A percentile compares a stretch with the other conserved stretches of the same genome.
phyloP scores from a whole-genome alignment of 306 rosid genomes.

The Prinsepia uniflora region DNA sequence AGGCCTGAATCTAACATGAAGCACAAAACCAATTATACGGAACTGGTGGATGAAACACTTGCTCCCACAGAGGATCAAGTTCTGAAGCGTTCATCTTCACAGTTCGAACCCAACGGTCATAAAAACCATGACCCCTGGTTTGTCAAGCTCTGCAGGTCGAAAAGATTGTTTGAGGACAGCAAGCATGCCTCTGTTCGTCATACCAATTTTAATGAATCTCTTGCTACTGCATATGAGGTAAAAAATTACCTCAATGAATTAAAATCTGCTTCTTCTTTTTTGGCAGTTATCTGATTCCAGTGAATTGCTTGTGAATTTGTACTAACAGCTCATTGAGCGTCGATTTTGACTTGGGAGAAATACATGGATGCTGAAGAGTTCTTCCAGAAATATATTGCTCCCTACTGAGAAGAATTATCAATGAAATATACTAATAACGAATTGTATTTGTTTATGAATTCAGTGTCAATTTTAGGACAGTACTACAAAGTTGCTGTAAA shows the following conservation, averaged over 20 bases:
- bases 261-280: not conserved
- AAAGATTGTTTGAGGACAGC: constrained; percentile 27
- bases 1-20: constrained; percentile 42
- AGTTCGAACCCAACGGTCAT: constrained; percentile 29
- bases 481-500: not conserved
- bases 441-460: constrained; percentile 10
- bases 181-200: constrained; percentile 30
- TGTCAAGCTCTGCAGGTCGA: constrained; percentile 39
- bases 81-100: constrained; percentile 31
- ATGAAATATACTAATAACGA: not conserved
- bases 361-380: constrained; percentile 5
- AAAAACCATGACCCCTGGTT: constrained; percentile 47
- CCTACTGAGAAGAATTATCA: not conserved
- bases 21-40: constrained; percentile 39
- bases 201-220: constrained; percentile 26
- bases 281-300: constrained; percentile 3
- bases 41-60: constrained; percentile 17
- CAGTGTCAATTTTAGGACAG: not conserved
- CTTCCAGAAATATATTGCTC: not conserved
- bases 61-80: constrained; percentile 32
- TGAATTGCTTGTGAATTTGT: constrained; percentile 13
- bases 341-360: not conserved
- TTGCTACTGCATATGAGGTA: constrained; percentile 32
- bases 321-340: constrained; percentile 17
- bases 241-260: not conserved